Evolutionary conservation across 2,329 filamentous ascomycete species (phyloP).

Genomic region (Leptographium radiaticola): DNA sequence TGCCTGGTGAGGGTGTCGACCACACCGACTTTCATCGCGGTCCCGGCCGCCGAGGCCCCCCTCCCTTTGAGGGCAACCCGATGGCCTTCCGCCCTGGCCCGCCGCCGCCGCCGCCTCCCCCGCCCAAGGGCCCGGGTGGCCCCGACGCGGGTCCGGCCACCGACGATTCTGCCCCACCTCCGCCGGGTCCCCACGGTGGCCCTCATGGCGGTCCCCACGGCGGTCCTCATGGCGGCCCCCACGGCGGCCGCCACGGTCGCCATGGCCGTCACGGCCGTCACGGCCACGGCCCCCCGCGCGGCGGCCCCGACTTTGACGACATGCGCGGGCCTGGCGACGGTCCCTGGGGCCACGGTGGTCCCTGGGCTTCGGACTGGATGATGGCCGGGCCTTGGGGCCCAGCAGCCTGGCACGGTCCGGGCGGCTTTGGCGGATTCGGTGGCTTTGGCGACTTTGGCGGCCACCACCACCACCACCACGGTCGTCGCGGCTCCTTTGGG

Average conservation of each 20-base stretch:
- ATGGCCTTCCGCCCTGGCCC: not conserved
- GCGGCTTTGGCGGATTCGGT: not conserved
- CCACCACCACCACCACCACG: not conserved
- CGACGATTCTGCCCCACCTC: not conserved
- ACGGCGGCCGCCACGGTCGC: not conserved
- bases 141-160: too few relatives aligned
- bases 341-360: not conserved
- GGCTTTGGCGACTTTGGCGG: conserved; percentile 7
- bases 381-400: conserved; percentile 9
- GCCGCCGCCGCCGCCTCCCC: not conserved
- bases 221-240: not conserved
- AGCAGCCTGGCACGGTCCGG: not conserved
- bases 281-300: not conserved
- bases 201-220: not conserved
- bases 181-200: not conserved
- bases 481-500: not conserved
- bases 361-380: not conserved
- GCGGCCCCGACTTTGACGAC: not conserved
- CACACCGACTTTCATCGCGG: not conserved
- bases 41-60: not conserved
- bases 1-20: conserved; percentile 2
- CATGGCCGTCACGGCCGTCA: conserved; percentile 1
- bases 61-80: not conserved
- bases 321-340: not conserved
- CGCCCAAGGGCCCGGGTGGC: not conserved